phyloP scores from a whole-genome alignment of 2,329 filamentous ascomycete genomes.

The Claviceps maximensis region DNA sequence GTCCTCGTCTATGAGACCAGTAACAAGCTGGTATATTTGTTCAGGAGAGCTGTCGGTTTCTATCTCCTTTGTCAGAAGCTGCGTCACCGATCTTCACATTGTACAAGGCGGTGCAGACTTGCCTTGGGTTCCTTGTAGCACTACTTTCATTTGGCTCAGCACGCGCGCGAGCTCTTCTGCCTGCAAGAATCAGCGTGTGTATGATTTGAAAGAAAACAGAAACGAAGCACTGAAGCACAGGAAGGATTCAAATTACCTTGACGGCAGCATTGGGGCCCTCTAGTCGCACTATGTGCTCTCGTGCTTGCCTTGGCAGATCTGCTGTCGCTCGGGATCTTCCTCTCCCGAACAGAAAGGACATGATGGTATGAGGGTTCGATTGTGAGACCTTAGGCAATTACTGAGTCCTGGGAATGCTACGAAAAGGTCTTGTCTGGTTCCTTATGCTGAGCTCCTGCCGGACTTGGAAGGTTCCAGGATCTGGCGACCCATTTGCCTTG shows the following conservation, averaged over 20 bases:
- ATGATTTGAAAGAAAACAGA: not conserved
- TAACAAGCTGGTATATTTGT: conserved; percentile 75
- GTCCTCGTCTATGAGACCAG: conserved; percentile 76
- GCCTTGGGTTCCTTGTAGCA: conserved; percentile 90
- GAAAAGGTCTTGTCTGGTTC: not conserved
- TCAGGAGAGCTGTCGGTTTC: conserved; percentile 80
- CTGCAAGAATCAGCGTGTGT: conserved; percentile 30
- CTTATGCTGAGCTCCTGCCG: not conserved
- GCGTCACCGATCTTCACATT: not conserved
- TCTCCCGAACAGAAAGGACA: conserved; percentile 45
- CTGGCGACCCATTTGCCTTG: not conserved
- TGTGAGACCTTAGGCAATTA: not conserved
- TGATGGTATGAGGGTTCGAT: conserved; percentile 11
- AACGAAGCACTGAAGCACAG: not conserved
- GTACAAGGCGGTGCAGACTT: conserved; percentile 14
- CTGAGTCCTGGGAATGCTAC: not conserved
- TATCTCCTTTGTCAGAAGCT: conserved; percentile 20
- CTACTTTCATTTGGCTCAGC: conserved; percentile 79
- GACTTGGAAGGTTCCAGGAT: not conserved
- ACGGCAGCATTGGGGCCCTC: conserved; percentile 33
- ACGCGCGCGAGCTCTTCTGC: conserved; percentile 78
- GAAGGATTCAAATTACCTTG: conserved; percentile 25
- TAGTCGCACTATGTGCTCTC: conserved; percentile 38
- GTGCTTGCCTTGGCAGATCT: conserved; percentile 43
- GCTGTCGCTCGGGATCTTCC: conserved; percentile 36